Evolutionary conservation across 2,329 filamentous ascomycete species (phyloP), one percentile per base, ranked within the genome.

Genomic region (Sporothrix protearum): DNA sequence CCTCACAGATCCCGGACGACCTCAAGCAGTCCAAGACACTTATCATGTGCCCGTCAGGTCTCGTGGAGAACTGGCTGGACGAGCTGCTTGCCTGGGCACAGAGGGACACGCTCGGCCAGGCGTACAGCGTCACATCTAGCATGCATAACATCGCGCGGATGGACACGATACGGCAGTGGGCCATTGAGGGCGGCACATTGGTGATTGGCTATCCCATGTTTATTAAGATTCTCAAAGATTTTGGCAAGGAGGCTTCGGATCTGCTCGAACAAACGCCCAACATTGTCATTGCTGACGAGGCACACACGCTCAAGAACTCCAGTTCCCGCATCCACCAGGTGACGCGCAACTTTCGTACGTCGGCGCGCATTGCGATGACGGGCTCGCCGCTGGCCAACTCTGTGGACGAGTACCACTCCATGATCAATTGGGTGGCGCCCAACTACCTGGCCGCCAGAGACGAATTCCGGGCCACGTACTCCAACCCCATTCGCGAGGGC

Each of bases 311-410:
- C 78, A 97, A 96, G 80, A 94, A 93, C 73, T 80, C 82, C 0
- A 78, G 77, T 0, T 83, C 89, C 0, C 80, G 83, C 25, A 81
- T 90, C 45, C 83, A 88, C 57, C 74, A 79, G 49, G 84, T 86
- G 6, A 87, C 89, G 25, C 81, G 82, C 1, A 79, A 82, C 12
- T 91, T 97, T 77, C 83, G 79, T 73, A 92, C 93, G 0, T 87
- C 83, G 70, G 90, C 86, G 73, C 89, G 94, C 12, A 92, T 97
- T 74, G 94, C 93, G 6, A 83, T 97, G 73, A 97, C 94, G 0
- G 94, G 94, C 0, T 95, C 94, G 0, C 94, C 94, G 0, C 83
- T 97, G 68, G 89, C 92, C 4, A 97, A 97, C 77, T 92, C 93
- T 68, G 88, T 97, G 0, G 83, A 86, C 36, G 94, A 97, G 76